Conservation (phyloP, 495 filamentous ascomycete genomes). For the Daldinia vernicosa region DNA sequence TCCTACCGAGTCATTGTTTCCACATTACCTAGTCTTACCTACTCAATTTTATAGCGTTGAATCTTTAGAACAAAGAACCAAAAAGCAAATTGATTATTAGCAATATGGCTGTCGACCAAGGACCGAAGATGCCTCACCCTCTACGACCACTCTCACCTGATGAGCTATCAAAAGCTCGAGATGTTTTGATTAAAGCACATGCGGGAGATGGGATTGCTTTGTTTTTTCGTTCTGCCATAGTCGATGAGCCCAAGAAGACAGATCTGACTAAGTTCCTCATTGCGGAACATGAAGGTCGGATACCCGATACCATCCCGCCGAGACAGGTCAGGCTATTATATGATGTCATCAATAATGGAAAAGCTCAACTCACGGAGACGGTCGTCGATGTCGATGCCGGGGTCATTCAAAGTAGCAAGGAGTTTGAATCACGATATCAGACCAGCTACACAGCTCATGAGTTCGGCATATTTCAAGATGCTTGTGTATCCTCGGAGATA, state of each 20-base stretch:
- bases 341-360: conserved; percentile 68
- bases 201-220: conserved; percentile 46
- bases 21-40: not conserved
- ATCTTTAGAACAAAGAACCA: not conserved
- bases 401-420: conserved; percentile 58
- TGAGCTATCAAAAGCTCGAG: conserved; percentile 61
- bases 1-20: conserved; percentile 16
- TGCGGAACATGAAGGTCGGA: conserved; percentile 55
- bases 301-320: conserved; percentile 58
- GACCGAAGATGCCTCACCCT: conserved; percentile 57
- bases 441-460: conserved; percentile 68
- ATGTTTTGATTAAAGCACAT: conserved; percentile 41
- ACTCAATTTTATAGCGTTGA: not conserved
- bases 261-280: conserved; percentile 57
- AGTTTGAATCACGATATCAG: conserved; percentile 68
- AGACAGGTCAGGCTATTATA: conserved; percentile 72
- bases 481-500: conserved; percentile 66
- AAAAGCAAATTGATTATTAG: not conserved
- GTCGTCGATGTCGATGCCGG: conserved; percentile 66
- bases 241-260: conserved; percentile 70
- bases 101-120: conserved; percentile 36
- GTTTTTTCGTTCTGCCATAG: conserved; percentile 70
- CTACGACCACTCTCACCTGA: conserved; percentile 65
- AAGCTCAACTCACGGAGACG: conserved; percentile 68
- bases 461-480: conserved; percentile 68